Percentiles rank a stretch among this genome's conserved stretches.
Conservation (phyloP, 2,329 filamentous ascomycete species). For the Cordyceps fumosorosea region DNA sequence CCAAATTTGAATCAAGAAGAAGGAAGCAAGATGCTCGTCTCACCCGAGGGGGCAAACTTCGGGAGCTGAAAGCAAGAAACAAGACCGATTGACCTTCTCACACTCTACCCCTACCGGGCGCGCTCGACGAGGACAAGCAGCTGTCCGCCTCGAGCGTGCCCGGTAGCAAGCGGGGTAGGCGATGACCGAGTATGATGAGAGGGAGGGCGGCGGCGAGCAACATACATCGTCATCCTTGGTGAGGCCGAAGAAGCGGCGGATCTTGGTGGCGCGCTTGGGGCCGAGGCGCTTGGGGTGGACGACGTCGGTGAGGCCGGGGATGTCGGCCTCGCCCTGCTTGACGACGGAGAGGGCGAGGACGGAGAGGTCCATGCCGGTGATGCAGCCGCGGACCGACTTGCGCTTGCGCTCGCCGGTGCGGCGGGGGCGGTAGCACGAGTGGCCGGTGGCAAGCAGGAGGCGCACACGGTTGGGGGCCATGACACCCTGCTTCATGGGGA, state of each 20-base stretch:
- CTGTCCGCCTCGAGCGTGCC: slow-evolving; percentile 33
- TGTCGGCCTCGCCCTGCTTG: slow-evolving; percentile 94
- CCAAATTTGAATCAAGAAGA: slow-evolving; percentile 5
- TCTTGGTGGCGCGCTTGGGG: slow-evolving; percentile 99
- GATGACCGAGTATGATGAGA: slow-evolving; percentile 55
- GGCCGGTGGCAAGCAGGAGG: slow-evolving; percentile 89
- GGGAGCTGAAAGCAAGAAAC: neutral
- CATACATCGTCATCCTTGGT: slow-evolving; percentile 99
- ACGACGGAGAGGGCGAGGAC: slow-evolving; percentile 92
- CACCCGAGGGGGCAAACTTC: neutral
- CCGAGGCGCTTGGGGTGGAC: slow-evolving; percentile 99
- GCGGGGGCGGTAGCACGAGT: slow-evolving; percentile 99
- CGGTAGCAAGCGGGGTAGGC: slow-evolving; percentile 50
- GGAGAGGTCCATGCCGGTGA: slow-evolving; percentile 90
- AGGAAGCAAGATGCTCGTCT: slow-evolving; percentile 12
- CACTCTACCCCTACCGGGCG: slow-evolving; percentile 49
- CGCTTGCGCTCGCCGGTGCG: slow-evolving; percentile 98
- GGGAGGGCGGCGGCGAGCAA: slow-evolving; percentile 39
- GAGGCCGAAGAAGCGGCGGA: slow-evolving; percentile 98
- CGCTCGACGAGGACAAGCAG: neutral
- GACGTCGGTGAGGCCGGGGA: slow-evolving; percentile 94
- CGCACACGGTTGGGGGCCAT: slow-evolving; percentile 98
- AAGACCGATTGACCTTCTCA: slow-evolving; percentile 37
- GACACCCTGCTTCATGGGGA: slow-evolving; percentile 99
- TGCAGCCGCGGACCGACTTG: slow-evolving; percentile 98